Conservation (phyloP, 169 alveolate species). For the Cystoisospora suis region DNA sequence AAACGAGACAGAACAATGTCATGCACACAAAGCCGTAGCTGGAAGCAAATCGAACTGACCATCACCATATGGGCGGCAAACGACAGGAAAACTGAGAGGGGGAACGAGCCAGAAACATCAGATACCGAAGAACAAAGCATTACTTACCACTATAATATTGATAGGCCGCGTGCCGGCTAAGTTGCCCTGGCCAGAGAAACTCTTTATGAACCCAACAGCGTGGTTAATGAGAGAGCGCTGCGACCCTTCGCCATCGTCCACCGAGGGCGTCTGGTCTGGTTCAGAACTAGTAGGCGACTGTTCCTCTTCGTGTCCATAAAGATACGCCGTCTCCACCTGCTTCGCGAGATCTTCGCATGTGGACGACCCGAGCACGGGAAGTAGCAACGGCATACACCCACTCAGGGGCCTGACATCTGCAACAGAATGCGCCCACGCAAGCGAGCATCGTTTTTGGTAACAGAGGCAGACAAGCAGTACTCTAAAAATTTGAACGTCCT, state of each 20-base stretch:
- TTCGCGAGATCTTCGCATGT: slow-evolving; percentile 37
- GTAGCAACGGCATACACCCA: slow-evolving; percentile 43
- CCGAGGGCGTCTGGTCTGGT: not conserved
- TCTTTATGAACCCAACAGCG: slow-evolving; percentile 23
- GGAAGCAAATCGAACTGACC: not conserved
- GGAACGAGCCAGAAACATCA: not conserved
- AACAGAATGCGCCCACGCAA: not conserved
- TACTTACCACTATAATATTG: not conserved
- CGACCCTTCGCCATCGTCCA: not conserved
- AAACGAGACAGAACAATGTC: not conserved
- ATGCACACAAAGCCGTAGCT: not conserved
- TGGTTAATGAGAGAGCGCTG: slow-evolving; percentile 7
- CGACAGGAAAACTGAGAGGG: not conserved
- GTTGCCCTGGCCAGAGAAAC: slow-evolving; percentile 3
- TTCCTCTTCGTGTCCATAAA: not conserved
- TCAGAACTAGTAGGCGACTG: not conserved
- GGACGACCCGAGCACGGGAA: not conserved
- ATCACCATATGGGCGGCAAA: not conserved
- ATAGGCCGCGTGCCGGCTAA: not conserved
- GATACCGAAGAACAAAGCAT: too few relatives aligned
- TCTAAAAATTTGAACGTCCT: too few relatives aligned
- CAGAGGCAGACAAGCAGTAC: too few relatives aligned
- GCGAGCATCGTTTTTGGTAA: too few relatives aligned
- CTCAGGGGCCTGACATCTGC: not conserved
- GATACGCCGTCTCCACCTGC: slow-evolving; percentile 30